Evolutionary conservation across 495 filamentous ascomycete genomes (phyloP), one percentile per base, ranked within the genome.

Genomic region (Penicillium bialowiezense): DNA sequence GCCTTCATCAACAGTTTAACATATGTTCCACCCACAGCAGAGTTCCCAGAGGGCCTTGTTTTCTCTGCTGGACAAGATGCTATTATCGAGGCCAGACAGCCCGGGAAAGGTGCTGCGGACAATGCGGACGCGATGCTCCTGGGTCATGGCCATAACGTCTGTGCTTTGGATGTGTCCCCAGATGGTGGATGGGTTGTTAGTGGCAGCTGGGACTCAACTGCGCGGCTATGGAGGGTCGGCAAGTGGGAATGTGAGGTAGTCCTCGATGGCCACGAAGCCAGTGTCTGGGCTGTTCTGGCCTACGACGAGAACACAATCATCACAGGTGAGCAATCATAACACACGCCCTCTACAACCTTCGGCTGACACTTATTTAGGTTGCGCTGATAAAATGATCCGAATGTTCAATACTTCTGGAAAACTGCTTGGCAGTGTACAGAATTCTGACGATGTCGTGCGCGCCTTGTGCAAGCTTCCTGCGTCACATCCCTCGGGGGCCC

Each of bases 141-240:
- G 37, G 95, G 95, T 14, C 95, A 99, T 62, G 71, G 75, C 12
- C 77, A 85, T 51, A 97, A 97, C 53, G 81, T 99, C 24, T 97
- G 91, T 62, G 74, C 91, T 1, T 67, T 99, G 23, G 90, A 96
- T 62, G 83, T 87, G 5, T 83, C 80, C 35, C 76, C 83, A 5
- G 82, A 86, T 43, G 82, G 81, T 2, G 78, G 68, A 14, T 85
- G 80, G 61, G 77, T 97, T 41, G 83, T 96, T 34, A 97, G 91
- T 59, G 93, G 90, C n/a, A 86, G 90, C 64, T 99, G 95, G 95
- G 95, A 99, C 64, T 79, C 81, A 32, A 85, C 90, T 31, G 89
- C 87, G 10, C 82, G 88, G 24, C 60, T 96, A 47, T 97, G 89
- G 89, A 73, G 59, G 37, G 65, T 87, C 28, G 82, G 82, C 7